Evolutionary conservation across 352 stramenopile species (phyloP).

Genomic region (Pythium vanterpoolii): DNA sequence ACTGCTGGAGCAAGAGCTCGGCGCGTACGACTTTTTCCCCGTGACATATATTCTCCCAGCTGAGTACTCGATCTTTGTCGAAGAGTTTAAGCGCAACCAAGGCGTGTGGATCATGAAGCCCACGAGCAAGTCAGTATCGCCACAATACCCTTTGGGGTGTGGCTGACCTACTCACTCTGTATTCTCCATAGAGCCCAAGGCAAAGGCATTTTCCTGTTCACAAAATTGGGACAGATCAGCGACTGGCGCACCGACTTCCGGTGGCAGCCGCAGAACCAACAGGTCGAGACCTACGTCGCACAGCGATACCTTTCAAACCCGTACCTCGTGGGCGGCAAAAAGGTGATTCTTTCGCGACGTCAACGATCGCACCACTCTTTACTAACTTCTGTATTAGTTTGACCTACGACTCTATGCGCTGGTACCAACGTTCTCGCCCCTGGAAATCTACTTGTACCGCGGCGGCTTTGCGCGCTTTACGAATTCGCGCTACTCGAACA

Average conservation of each 20-base stretch:
- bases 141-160: not conserved
- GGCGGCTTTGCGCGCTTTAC: constrained; percentile 91
- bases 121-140: constrained; percentile 76
- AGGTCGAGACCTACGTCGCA: constrained; percentile 92
- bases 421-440: constrained; percentile 89
- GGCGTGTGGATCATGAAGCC: constrained; percentile 97
- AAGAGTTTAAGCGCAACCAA: constrained; percentile 91
- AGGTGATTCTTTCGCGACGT: no score
- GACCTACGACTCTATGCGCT: constrained; percentile 92
- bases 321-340: constrained; percentile 93
- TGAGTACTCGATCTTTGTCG: constrained; percentile 94
- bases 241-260: constrained; percentile 92
- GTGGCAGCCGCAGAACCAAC: constrained; percentile 69
- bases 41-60: constrained; percentile 92
- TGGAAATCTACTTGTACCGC: constrained; percentile 92
- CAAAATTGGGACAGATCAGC: constrained; percentile 90
- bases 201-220: constrained; percentile 95
- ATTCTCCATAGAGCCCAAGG: constrained; percentile 55
- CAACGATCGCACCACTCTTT: no score
- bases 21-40: constrained; percentile 90
- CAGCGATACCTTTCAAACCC: constrained; percentile 94
- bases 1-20: constrained; percentile 26
- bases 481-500: constrained; percentile 88
- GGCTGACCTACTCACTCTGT: not conserved
- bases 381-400: no score